These are phyloP conservation scores for Stipa capillata DNA, from an alignment of 176 grass and related monocot species.

Conservation along the genomic window DNA sequence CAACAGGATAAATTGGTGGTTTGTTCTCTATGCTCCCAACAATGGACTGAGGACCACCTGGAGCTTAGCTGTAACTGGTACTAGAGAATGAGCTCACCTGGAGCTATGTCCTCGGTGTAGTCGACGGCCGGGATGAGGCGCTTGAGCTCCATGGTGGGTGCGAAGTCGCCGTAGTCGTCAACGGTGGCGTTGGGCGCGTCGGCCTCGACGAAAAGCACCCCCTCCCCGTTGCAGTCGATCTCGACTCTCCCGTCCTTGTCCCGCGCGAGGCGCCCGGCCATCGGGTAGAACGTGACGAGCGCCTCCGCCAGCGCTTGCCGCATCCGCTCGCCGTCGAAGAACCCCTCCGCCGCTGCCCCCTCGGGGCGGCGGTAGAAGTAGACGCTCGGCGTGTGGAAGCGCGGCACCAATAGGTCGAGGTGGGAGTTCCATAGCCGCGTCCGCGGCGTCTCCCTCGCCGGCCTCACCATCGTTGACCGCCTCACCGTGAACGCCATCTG, in stretches of 20 bases:
- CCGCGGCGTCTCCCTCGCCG: conserved; percentile 43
- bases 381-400: conserved; percentile 70
- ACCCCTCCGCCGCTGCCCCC: background rate
- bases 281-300: conserved; percentile 65
- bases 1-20: no score
- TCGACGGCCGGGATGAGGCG: conserved; percentile 59
- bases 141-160: no score
- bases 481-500: conserved; percentile 41
- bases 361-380: conserved; percentile 56
- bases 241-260: conserved; percentile 62
- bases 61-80: background rate
- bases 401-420: conserved; percentile 62
- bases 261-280: conserved; percentile 55
- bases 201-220: conserved; percentile 73
- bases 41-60: no score
- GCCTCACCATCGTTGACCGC: conserved; percentile 52
- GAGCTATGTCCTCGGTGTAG: conserved; percentile 63
- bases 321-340: conserved; percentile 49
- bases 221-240: no score
- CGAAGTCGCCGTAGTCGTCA: no score
- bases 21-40: no score
- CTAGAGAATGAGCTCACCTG: conserved; percentile 39
- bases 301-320: conserved; percentile 35
- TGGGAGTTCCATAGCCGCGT: conserved; percentile 61
- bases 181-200: conserved; percentile 30